These are phyloP conservation scores for Magnolia kwangsiensis DNA, from an alignment of 164 flowering plant genomes.

Conservation along the genomic window DNA sequence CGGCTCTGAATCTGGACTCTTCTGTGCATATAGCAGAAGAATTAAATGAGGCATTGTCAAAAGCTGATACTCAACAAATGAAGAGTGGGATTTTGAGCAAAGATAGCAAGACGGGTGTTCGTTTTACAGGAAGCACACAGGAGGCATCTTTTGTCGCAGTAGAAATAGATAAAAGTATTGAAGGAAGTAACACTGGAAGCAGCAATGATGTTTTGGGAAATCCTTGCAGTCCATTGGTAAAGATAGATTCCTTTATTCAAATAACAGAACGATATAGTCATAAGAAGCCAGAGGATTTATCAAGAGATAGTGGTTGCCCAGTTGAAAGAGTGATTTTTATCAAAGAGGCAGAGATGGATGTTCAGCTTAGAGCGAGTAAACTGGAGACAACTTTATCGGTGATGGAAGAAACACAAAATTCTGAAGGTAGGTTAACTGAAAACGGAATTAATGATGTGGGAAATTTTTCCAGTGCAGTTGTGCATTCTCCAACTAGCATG, in stretches of 20 bases:
- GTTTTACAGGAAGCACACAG: constrained; percentile 9
- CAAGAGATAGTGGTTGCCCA: neutral
- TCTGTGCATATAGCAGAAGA: constrained; percentile 9
- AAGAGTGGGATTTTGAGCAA: neutral
- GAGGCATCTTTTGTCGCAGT: constrained; percentile 8
- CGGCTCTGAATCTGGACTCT: constrained; percentile 15
- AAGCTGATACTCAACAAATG: neutral
- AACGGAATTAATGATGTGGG: constrained; percentile 9
- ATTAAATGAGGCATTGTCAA: constrained; percentile 4
- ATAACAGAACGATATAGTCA: neutral
- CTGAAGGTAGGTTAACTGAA: constrained; percentile 12
- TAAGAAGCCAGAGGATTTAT: constrained; percentile 4
- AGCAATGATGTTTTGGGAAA: neutral
- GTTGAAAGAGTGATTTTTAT: neutral
- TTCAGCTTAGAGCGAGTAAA: neutral
- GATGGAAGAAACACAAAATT: constrained; percentile 17
- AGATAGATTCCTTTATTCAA: neutral
- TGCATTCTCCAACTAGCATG: constrained; percentile 22
- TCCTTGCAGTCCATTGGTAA: neutral
- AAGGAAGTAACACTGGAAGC: neutral
- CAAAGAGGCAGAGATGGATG: neutral
- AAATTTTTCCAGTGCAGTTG: constrained; percentile 12
- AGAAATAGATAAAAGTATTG: neutral
- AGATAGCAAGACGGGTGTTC: constrained; percentile 17
- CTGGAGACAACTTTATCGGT: neutral